A percentile compares a stretch with the other conserved stretches of the same genome.
phyloP scores from a whole-genome alignment of 2,329 filamentous ascomycete species.

The Neonectria punicea region DNA sequence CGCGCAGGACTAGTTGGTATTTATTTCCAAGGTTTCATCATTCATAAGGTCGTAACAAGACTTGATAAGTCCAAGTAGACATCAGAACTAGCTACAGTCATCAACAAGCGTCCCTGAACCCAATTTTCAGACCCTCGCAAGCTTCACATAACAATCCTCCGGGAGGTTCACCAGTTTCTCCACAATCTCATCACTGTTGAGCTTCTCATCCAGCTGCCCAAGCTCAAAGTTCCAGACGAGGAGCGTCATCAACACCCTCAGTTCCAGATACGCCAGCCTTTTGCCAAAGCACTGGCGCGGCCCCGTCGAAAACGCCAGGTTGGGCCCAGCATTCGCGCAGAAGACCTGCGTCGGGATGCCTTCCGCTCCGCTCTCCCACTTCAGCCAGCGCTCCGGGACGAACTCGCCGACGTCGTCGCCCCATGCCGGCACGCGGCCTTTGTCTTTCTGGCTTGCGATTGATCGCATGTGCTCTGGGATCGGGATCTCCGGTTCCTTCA shows the following conservation, averaged over 20 bases:
- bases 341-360: slow-evolving; percentile 38
- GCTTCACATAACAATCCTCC: slow-evolving; percentile 42
- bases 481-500: slow-evolving; percentile 40
- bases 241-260: slow-evolving; percentile 50
- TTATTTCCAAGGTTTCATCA: not conserved
- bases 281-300: slow-evolving; percentile 53
- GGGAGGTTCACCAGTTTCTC: slow-evolving; percentile 43
- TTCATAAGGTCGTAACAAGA: not conserved
- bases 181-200: slow-evolving; percentile 33
- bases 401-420: slow-evolving; percentile 46
- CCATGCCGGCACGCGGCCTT: slow-evolving; percentile 44
- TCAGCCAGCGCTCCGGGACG: slow-evolving; percentile 53
- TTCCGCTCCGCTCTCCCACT: slow-evolving; percentile 14
- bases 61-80: not conserved
- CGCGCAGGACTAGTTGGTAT: not conserved
- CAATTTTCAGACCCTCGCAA: slow-evolving; percentile 23
- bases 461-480: slow-evolving; percentile 45
- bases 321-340: slow-evolving; percentile 48
- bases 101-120: not conserved
- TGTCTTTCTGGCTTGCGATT: slow-evolving; percentile 35
- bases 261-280: slow-evolving; percentile 49
- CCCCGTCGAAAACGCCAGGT: slow-evolving; percentile 50
- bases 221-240: slow-evolving; percentile 53
- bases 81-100: slow-evolving; percentile 3
- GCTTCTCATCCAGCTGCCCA: slow-evolving; percentile 25